These are phyloP conservation scores for Hypoxylon rickii DNA, from an alignment of 495 filamentous ascomycete genomes.

Conservation along the genomic window DNA sequence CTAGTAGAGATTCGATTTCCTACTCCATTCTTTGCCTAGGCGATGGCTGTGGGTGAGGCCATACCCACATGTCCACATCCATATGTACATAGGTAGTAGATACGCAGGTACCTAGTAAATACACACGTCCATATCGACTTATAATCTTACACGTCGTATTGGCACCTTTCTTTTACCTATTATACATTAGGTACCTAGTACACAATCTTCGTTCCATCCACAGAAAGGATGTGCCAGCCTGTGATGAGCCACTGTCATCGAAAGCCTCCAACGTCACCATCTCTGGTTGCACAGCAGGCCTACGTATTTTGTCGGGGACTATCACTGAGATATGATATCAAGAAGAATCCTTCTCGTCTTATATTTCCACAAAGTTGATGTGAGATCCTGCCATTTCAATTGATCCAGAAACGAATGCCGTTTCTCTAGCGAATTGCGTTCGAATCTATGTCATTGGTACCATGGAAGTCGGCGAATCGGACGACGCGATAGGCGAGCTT, in stretches of 20 bases:
- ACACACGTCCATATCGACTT: too few species aligned
- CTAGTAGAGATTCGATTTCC: too few species aligned
- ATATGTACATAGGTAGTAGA: too few species aligned
- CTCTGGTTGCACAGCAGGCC: not conserved
- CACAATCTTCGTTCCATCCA: too few species aligned
- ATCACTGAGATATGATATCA: not conserved
- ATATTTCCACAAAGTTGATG: not conserved
- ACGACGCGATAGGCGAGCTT: not conserved
- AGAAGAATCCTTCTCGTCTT: not conserved
- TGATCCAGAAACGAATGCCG: conserved; percentile 7
- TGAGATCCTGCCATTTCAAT: not conserved
- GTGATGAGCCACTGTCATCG: not conserved
- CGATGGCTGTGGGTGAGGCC: not conserved
- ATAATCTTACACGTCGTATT: too few species aligned
- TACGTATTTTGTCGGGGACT: not conserved
- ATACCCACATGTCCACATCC: conserved; percentile 4
- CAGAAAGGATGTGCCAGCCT: not conserved
- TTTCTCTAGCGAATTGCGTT: not conserved
- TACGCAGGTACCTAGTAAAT: too few species aligned
- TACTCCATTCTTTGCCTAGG: not conserved
- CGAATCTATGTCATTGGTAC: not conserved
- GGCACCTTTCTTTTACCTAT: too few species aligned
- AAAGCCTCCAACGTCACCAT: conserved; percentile 14
- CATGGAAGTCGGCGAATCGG: not conserved
- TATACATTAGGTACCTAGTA: too few species aligned